Percentiles rank a stretch among this genome's conserved stretches.
Conservation (phyloP, 805 yeast genomes). For the Jamesozyma hellenica region DNA sequence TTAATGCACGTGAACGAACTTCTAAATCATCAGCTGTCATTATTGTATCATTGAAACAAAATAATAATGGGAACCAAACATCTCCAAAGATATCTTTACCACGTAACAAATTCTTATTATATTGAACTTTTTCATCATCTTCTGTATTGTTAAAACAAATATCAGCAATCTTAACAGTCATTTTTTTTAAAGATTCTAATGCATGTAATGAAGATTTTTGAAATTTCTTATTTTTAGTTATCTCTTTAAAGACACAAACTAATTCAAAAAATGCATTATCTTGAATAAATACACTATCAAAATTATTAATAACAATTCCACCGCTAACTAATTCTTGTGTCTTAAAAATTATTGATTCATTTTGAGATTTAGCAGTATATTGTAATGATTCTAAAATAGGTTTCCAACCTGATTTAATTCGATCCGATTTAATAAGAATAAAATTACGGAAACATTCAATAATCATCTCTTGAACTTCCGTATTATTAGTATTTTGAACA, state of each 20-base stretch:
- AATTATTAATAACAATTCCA: conserved; percentile 50
- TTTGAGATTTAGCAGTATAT: conserved; percentile 50
- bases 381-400: conserved; percentile 73
- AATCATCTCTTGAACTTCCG: conserved; percentile 77
- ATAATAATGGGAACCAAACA: conserved; percentile 80
- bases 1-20: conserved; percentile 81
- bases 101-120: conserved; percentile 17
- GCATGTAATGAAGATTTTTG: conserved; percentile 77
- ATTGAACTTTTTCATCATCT: conserved; percentile 7
- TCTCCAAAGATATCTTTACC: conserved; percentile 40
- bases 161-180: conserved; percentile 51
- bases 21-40: conserved; percentile 93
- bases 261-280: conserved; percentile 54
- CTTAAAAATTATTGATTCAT: conserved; percentile 50
- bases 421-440: conserved; percentile 61
- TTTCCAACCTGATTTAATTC: conserved; percentile 89
- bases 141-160: conserved; percentile 23
- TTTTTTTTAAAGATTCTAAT: conserved; percentile 56
- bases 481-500: conserved; percentile 52
- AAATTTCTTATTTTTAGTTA: conserved; percentile 74
- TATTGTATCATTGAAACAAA: conserved; percentile 76
- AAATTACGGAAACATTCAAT: conserved; percentile 82
- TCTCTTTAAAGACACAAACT: conserved; percentile 64
- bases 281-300: conserved; percentile 54
- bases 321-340: conserved; percentile 52